phyloP scores from a whole-genome alignment of 257 asterid genomes.

The Misopates orontium region DNA sequence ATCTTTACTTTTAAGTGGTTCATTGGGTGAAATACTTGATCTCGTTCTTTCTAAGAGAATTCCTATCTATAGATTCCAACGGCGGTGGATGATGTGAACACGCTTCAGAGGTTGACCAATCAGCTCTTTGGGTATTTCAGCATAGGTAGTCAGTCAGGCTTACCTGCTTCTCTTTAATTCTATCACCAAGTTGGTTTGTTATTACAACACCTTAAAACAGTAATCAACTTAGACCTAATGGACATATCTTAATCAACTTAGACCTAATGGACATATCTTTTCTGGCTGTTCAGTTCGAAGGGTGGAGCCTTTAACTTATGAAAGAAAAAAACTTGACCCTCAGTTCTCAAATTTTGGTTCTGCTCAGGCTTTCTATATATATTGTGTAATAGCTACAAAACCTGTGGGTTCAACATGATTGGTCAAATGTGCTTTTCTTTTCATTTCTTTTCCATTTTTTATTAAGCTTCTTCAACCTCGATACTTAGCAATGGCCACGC shows the following conservation, averaged over 20 bases:
- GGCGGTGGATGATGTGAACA: slow-evolving; percentile 80
- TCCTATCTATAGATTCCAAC: slow-evolving; percentile 61
- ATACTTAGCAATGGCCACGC: not conserved
- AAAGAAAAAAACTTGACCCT: slow-evolving; percentile 8
- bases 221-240: slow-evolving; percentile 17
- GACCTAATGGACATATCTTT: slow-evolving; percentile 4
- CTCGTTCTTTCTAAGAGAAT: slow-evolving; percentile 22
- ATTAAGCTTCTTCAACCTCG: not conserved
- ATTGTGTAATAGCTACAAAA: not conserved
- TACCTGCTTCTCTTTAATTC: slow-evolving; percentile 1
- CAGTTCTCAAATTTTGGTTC: not conserved
- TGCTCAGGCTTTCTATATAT: not conserved
- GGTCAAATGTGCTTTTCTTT: not conserved
- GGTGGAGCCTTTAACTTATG: slow-evolving; percentile 17
- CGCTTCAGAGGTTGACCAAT: slow-evolving; percentile 74
- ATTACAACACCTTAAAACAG: not conserved
- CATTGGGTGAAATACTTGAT: not conserved
- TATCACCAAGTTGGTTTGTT: not conserved
- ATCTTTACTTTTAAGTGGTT: slow-evolving; percentile 14
- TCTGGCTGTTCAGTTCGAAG: slow-evolving; percentile 13
- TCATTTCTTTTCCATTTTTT: not conserved
- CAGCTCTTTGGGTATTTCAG: slow-evolving; percentile 78
- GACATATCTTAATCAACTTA: not conserved
- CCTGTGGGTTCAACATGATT: not conserved
- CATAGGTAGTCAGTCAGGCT: slow-evolving; percentile 51